phyloP scores from a whole-genome alignment of 108 stramenopile species.

The Fragilaria crotonensis region DNA sequence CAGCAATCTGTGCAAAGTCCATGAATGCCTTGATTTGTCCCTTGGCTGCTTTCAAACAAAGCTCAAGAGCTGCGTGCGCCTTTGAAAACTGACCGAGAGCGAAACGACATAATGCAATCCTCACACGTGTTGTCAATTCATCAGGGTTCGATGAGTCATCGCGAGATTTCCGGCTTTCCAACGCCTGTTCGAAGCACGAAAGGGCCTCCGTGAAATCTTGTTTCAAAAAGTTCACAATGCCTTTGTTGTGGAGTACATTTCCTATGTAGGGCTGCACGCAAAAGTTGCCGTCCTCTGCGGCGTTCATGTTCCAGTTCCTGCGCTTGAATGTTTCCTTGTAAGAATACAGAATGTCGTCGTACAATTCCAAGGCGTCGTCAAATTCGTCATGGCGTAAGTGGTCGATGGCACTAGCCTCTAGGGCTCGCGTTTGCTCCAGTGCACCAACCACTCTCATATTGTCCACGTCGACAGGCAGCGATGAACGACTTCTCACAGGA shows the following conservation, averaged over 20 bases:
- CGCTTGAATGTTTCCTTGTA: conserved; percentile 28
- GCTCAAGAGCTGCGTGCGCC: conserved; percentile 21
- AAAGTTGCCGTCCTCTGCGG: conserved; percentile 11
- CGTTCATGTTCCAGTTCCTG: conserved; percentile 4
- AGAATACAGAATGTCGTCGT: conserved; percentile 32
- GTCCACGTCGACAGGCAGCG: conserved; percentile 23
- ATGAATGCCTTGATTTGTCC: conserved; percentile 4
- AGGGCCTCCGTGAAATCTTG: conserved; percentile 31
- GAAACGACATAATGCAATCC: conserved; percentile 27
- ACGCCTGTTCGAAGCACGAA: conserved; percentile 24
- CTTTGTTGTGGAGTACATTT: conserved; percentile 28
- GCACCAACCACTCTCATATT: conserved; percentile 18
- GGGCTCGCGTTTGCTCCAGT: background rate
- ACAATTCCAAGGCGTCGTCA: conserved; percentile 27
- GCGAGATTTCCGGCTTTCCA: conserved; percentile 18
- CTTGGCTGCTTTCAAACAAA: conserved; percentile 7
- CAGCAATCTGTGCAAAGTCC: conserved; percentile 33
- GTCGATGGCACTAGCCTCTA: background rate
- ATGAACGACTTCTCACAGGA: conserved; percentile 2
- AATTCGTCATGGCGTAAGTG: conserved; percentile 27
- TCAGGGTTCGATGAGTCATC: conserved; percentile 27
- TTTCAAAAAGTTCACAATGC: conserved; percentile 30
- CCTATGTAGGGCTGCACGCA: conserved; percentile 22
- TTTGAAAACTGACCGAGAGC: conserved; percentile 30
- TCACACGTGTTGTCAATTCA: conserved; percentile 28